Base-by-base conservation (phyloP, 495 filamentous ascomycete genomes). In the Annulohypoxylon nitens region DNA sequence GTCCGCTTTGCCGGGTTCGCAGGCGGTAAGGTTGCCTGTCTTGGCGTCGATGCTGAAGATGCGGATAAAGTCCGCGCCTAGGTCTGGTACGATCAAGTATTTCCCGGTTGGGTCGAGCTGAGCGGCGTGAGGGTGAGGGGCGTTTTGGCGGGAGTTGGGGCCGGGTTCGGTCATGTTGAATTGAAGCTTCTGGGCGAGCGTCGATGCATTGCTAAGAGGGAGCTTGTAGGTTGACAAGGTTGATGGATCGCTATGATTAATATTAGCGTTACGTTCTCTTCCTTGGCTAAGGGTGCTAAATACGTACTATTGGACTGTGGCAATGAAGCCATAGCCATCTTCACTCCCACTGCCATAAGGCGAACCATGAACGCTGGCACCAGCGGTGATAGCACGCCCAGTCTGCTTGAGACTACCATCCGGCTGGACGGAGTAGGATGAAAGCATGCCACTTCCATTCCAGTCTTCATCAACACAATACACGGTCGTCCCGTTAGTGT, bases 21-120 rank as follows among this genome's bases (percentile, higher is more conserved):
- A 84, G 0, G 78, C 69, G 0, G 79, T 79, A 30, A 85, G 76
- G 20, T 68, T 68, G 25, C 82, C 83, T 6, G 78, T 85, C 20
- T 51, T 34, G 10, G 79, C 75, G 66, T 90, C 81, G 71, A 83
- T 90, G 85, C 55, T 80, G 76, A 85, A 90, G 57, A 94, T 81
- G 70, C 88, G 89, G 63, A 93, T 69, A 4, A 91, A 71, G 72
- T 95, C 92, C 0, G 90, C 86, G 63, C 92, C 92, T 1, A 94
- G 85, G 73, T 95, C 92, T 0, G 92, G 90, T 10, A 89, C 83
- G 0, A 94, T 74, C 43, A 92, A 69, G 78, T 88, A 94, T 41
- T 84, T 78, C 2, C 86, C 88, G 0, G 90, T 90, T 1, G 92
- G 92, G 73, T 95, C 92, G 5, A 92, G 78, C 72, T 91, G 78